Conservation (phyloP, 106 monocot genomes). For the Chionographis japonica region DNA sequence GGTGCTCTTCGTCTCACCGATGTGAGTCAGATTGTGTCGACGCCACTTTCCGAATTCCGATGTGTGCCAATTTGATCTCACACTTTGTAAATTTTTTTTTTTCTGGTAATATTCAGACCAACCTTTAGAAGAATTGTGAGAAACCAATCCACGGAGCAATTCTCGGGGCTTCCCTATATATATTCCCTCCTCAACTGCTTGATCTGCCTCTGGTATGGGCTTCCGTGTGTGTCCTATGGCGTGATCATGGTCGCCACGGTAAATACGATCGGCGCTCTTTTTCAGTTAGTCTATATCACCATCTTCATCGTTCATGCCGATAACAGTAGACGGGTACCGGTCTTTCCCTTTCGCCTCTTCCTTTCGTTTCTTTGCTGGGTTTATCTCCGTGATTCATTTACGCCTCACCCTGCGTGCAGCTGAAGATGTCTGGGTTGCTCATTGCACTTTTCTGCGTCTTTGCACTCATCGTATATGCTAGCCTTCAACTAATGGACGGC, state of each 20-base stretch:
- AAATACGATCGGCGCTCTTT: constrained; percentile 79
- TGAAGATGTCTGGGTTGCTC: constrained; percentile 64
- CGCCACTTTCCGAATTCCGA: too few relatives aligned
- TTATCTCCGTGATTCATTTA: neutral
- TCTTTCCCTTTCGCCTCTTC: neutral
- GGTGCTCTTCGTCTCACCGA: constrained; percentile 82
- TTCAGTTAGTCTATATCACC: constrained; percentile 66
- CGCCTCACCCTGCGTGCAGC: constrained; percentile 32
- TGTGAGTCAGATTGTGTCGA: constrained; percentile 38
- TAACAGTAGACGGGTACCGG: constrained; percentile 35
- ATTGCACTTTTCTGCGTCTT: constrained; percentile 40
- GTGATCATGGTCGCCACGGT: constrained; percentile 79
- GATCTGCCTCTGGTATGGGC: constrained; percentile 90
- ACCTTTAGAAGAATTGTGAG: constrained; percentile 75
- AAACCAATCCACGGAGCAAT: constrained; percentile 83
- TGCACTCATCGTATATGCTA: constrained; percentile 51
- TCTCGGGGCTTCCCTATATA: constrained; percentile 75
- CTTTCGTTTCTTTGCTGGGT: neutral
- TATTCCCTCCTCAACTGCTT: constrained; percentile 73
- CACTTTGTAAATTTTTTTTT: neutral
- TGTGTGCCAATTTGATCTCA: too few relatives aligned
- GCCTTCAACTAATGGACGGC: constrained; percentile 48
- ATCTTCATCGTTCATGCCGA: constrained; percentile 68
- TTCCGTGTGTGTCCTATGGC: constrained; percentile 71
- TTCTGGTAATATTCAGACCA: constrained; percentile 31